Conservation (phyloP, 495 filamentous ascomycete species). For the Penicillium bovifimosum region DNA sequence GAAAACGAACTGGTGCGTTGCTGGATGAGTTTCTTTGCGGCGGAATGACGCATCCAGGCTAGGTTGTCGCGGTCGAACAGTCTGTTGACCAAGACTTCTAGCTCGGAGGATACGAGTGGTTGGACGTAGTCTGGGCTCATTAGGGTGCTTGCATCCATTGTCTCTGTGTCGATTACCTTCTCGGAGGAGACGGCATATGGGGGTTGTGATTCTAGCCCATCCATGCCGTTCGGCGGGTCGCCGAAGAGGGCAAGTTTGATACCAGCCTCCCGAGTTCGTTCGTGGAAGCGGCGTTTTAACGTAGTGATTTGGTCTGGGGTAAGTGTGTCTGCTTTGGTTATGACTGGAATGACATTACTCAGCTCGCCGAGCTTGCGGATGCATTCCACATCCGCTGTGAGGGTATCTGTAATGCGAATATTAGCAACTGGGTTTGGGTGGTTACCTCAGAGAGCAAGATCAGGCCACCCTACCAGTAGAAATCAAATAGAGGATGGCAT, state of each 20-base stretch:
- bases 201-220: slow-evolving; percentile 24
- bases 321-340: slow-evolving; percentile 72
- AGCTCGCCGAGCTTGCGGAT: slow-evolving; percentile 67
- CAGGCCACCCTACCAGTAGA: slow-evolving; percentile 47
- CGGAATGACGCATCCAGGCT: slow-evolving; percentile 79
- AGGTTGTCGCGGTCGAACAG: slow-evolving; percentile 76
- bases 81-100: slow-evolving; percentile 60
- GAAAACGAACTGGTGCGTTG: slow-evolving; percentile 41
- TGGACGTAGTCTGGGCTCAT: slow-evolving; percentile 94
- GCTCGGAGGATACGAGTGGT: slow-evolving; percentile 74
- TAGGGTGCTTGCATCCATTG: slow-evolving; percentile 90
- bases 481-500: slow-evolving; percentile 81
- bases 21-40: slow-evolving; percentile 81
- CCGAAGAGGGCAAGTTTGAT: slow-evolving; percentile 69
- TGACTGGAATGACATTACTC: slow-evolving; percentile 81
- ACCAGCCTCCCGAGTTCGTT: slow-evolving; percentile 53
- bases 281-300: slow-evolving; percentile 51
- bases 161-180: slow-evolving; percentile 69
- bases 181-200: slow-evolving; percentile 82
- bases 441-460: slow-evolving; percentile 11
- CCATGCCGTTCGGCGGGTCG: slow-evolving; percentile 21
- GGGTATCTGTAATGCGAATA: slow-evolving; percentile 49
- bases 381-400: slow-evolving; percentile 68
- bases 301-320: slow-evolving; percentile 51
- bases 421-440: not conserved